Base-by-base conservation (phyloP, 257 asterid species). In the Solanum arcanum region DNA sequence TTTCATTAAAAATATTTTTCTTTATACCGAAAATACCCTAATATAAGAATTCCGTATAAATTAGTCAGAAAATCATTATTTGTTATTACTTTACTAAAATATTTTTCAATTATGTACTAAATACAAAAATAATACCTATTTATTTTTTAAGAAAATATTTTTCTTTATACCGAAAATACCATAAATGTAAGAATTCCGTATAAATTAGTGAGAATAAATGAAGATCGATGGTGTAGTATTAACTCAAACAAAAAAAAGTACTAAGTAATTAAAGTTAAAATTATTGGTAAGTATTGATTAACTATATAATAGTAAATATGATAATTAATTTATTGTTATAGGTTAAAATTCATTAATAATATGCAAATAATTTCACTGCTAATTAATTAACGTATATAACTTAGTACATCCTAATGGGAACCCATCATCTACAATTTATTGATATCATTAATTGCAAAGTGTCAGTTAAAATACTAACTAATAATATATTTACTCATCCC, bases 381-480 rank as follows among this genome's bases (percentile, higher is more conserved):
- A 70, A 70, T 14, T 64, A 25, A 25, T 64, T 64, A 64, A 62
- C 9, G 6, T 70, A 33, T 70, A 9, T 31, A 33, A 70, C 77
- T 8, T 74, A 2, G 62, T 52, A 52, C 27, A 78, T 14, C 90
- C 44, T 83, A 86, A 77, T 86, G 90, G 88, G 59, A 86, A 86
- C 88, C 91, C 91, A 87, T 90, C 73, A 49, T n/a, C 73, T 59
- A 70, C 59, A 44, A 86, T 86, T 87, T 81, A 84, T 87, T 83
- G 41, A 49, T 16, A 31, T 87, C 88, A 90, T 88, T 82, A 87
- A 90, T 87, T 80, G 75, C 76, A 87, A 80, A 74, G 6, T 87
- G 90, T 88, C 92, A 84, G 89, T 86, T 42, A 39, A 21, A 35
- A 20, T 47, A 4, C 35, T 33, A 80, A 44, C 29, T 33, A 44